Evolutionary conservation across 2,329 filamentous ascomycete genomes (phyloP), one percentile per base, ranked within the genome.

Genomic region (Rutstroemia sp.): DNA sequence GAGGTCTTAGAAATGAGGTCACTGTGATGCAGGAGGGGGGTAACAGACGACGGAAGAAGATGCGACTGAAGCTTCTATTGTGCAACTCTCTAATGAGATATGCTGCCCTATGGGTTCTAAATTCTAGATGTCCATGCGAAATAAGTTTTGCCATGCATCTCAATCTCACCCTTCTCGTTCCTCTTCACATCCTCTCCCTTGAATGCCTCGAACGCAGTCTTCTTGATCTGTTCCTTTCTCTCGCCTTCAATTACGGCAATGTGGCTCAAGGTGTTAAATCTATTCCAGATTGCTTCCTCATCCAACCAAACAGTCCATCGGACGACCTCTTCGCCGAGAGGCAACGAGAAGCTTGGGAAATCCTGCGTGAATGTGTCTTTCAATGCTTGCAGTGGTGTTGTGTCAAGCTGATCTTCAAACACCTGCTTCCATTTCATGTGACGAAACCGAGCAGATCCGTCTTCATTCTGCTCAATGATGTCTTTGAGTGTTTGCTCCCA

Each of bases 211-310:
- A 83, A 78, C 59, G 85, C 78, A 57, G 72, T 70, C 45, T 72
- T 73, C 56, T 74, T 73, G 47, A 80, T 78, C 44, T 73, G 70
- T 55, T 72, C 73, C 63, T 75, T 76, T 46, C 76, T 73, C 53
- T 77, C 72, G 1, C 76, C 79, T 48, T 68, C 46, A 12, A 88
- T 70, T 52, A 84, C 75, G 4, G 82, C 78, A 59, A 90, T 79
- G 66, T 89, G 85, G 64, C 84, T 87, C 57, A 89, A 71, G 12
- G 86, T 90, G 48, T 74, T 75, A 58, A 85, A 76, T 38, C 87
- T 76, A 53, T 79, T 76, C 81, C 84, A 88, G 49, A 89, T 70
- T 54, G 75, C 78, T 50, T 87, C 79, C 57, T 78, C 76, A 27
- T 69, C 73, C 57, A 88, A 67, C 76, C 77, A 81, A 1, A 80